A percentile compares a stretch with the other conserved stretches of the same genome.
Conservation (phyloP, 139 green algal species). For the Chlorella sp. region DNA sequence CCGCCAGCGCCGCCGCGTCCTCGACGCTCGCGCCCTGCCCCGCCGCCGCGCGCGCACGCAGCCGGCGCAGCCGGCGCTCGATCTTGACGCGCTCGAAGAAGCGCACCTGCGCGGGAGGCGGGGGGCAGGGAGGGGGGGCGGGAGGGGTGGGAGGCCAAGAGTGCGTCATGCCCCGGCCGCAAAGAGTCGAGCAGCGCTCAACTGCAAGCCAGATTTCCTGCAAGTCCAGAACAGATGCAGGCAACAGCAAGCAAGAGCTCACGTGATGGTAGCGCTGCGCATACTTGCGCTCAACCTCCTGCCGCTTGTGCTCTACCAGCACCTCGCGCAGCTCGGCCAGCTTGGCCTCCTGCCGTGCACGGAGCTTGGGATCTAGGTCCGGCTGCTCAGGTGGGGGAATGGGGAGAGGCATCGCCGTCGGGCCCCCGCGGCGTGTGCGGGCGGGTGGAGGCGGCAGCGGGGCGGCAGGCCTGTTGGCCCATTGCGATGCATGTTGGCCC, state of each 20-base stretch:
- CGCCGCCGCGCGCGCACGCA: slow-evolving; percentile 38
- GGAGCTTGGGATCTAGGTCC: slow-evolving; percentile 45
- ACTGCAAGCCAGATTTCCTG: too few relatives aligned
- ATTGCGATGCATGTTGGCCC: too few relatives aligned
- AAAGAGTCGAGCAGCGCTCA: too few relatives aligned
- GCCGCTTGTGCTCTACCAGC: slow-evolving; percentile 20
- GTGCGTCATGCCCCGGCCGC: too few relatives aligned
- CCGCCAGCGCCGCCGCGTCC: background rate
- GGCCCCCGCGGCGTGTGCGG: background rate
- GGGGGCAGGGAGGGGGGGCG: background rate
- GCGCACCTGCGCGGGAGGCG: slow-evolving; percentile 50
- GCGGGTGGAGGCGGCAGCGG: background rate
- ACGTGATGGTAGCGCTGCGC: slow-evolving; percentile 81
- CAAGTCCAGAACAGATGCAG: too few relatives aligned
- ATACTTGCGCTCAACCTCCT: slow-evolving; percentile 64
- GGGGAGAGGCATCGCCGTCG: too few relatives aligned
- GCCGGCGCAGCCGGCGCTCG: slow-evolving; percentile 63
- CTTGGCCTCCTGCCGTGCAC: slow-evolving; percentile 54
- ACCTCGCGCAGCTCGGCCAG: slow-evolving; percentile 52
- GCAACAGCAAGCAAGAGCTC: too few relatives aligned
- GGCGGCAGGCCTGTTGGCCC: background rate
- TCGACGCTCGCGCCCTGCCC: background rate
- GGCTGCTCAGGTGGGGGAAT: background rate
- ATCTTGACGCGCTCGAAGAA: slow-evolving; percentile 92
- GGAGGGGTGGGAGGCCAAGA: background rate